A percentile compares a stretch with the other conserved stretches of the same genome.
These are phyloP conservation scores for Zymoseptoria brevis DNA, from an alignment of 2,329 filamentous ascomycete species.

Conservation along the genomic window DNA sequence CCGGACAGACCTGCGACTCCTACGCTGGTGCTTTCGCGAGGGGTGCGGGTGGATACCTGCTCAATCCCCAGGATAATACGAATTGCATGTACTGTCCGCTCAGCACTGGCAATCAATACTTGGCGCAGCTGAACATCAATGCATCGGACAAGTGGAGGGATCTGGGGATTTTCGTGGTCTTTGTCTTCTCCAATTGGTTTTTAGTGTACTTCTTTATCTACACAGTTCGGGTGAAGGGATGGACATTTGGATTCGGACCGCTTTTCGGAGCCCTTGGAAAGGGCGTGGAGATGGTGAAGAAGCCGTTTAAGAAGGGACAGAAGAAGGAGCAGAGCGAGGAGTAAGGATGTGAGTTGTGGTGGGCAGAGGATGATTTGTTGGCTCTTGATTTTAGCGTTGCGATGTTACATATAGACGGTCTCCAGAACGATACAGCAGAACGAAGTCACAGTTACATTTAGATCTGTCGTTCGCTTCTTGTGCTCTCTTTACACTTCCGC, in stretches of 20 bases:
- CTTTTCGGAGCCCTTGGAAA: constrained; percentile 46
- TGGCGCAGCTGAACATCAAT: constrained; percentile 50
- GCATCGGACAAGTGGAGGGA: constrained; percentile 60
- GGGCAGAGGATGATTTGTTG: background rate
- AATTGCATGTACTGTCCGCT: constrained; percentile 67
- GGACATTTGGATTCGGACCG: constrained; percentile 59
- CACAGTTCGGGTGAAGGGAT: constrained; percentile 60
- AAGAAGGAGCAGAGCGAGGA: constrained; percentile 14
- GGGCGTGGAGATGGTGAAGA: constrained; percentile 31
- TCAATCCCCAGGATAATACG: constrained; percentile 50
- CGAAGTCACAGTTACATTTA: background rate
- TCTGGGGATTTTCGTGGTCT: constrained; percentile 66
- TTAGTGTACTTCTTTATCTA: constrained; percentile 64
- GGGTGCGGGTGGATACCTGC: constrained; percentile 52
- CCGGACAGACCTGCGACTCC: constrained; percentile 53
- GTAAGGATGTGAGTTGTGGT: background rate
- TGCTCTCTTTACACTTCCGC: no score
- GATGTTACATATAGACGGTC: background rate
- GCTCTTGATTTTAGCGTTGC: background rate
- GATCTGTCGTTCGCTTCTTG: background rate
- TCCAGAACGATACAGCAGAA: background rate
- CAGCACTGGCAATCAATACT: constrained; percentile 56
- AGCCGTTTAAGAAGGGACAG: constrained; percentile 21
- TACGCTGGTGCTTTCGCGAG: constrained; percentile 57
- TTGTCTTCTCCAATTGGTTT: constrained; percentile 62